phyloP scores from a whole-genome alignment of 176 grass and related monocot species.

The Musa troglodytarum region DNA sequence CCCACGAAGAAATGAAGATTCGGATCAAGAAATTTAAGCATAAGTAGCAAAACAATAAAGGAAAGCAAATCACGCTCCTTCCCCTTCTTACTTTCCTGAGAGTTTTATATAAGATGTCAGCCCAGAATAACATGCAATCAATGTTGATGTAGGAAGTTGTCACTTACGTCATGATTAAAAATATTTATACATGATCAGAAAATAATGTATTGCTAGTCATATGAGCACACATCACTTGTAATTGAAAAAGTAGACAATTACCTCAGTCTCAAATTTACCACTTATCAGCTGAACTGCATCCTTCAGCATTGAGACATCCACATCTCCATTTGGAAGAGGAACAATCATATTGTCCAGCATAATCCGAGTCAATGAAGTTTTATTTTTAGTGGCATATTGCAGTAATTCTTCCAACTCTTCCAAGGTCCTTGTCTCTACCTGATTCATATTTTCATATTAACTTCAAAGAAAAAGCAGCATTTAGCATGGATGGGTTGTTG shows the following conservation, averaged over 20 bases:
- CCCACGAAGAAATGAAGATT: not conserved
- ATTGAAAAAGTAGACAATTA: slow-evolving; percentile 22
- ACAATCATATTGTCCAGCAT: slow-evolving; percentile 98
- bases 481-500: not conserved
- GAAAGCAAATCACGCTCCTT: not conserved
- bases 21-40: not conserved
- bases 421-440: slow-evolving; percentile 94
- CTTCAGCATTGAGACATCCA: slow-evolving; percentile 95
- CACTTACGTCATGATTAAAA: no score
- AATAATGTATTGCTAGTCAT: not conserved
- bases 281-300: slow-evolving; percentile 75
- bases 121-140: no score
- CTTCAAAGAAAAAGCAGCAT: not conserved
- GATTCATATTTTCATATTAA: slow-evolving; percentile 12
- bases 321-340: slow-evolving; percentile 57
- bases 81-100: not conserved
- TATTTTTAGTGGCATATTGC: slow-evolving; percentile 58
- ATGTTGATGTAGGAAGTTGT: no score
- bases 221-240: not conserved
- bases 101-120: not conserved
- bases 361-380: slow-evolving; percentile 70
- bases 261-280: slow-evolving; percentile 93
- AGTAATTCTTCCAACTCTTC: slow-evolving; percentile 74
- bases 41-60: not conserved
- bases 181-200: not conserved